Evolutionary conservation across 2,329 filamentous ascomycete genomes (phyloP), one percentile per base, ranked within the genome.

Genomic region (Dothideomycetes sp.): DNA sequence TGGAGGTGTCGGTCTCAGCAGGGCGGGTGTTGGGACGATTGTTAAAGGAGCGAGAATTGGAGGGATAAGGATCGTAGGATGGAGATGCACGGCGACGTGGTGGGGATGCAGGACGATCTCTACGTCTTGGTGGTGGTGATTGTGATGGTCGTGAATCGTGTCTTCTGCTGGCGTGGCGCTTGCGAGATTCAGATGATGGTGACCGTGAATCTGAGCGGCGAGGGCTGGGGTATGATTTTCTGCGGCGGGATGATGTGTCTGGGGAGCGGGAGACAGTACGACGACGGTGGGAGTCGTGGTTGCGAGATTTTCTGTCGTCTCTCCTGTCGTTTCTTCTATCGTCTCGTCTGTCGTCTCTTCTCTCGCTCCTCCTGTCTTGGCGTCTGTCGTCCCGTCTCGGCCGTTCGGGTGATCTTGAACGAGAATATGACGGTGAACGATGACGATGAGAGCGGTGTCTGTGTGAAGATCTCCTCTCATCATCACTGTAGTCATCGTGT

Each of bases 341-440:
- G 5, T 24, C 22, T 37, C n/a, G n/a, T n/a, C n/a, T n/a, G 47
- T 15, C 18, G 20, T 43, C 18, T 18, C 48, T 45, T 13, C 27
- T 8, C 8, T 30, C 27, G 27, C n/a, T 13, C 12, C n/a, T n/a
- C n/a, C 18, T 29, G 17, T 31, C 25, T 10, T 38, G 24, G 10
- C 31, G 23, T 4, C 23, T 27, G 8, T 41, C 27, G 27, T 15
- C 11, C 6, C 8, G 27, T 25, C 40, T 42, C 6, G 53, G 31
- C 10, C 37, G 53, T 36, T 55, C 47, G 41, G 54, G 50, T 19
- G 57, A 58, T 40, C 54, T 50, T 34, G 58, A 58, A 25, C 54
- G 52, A 12, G 58, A 59, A 28, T 56, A 45, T 35, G 61, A 57
- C 34, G 59, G 55, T 33, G 57, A 60, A 10, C 54, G 51, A 17